Base-by-base conservation (phyloP, 2,329 filamentous ascomycete species). In the Biscogniauxia mediterranea region DNA sequence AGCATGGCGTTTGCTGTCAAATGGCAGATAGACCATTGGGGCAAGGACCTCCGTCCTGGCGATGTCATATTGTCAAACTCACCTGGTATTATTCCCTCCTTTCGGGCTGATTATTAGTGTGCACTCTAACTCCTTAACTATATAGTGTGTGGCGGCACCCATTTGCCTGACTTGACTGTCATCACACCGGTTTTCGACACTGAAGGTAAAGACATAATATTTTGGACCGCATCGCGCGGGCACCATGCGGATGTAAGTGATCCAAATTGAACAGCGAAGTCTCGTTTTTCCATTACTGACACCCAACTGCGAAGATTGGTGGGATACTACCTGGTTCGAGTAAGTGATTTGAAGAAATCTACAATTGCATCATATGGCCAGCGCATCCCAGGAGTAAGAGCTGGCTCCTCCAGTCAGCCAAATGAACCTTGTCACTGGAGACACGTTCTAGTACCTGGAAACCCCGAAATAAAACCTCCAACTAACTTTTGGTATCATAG, bases 161-260 rank as follows among this genome's bases (percentile, higher is more conserved):
- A 61, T 51, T 28, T 61, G 15, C 59, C 59, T 11, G 59, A 61
- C 26, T 17, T 61, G 20, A 61, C 59, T n/a, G 59, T 61, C 3
- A 64, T 68, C 20, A 65, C 61, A 1, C 66, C 66, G 2, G 64
- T 68, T 26, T 68, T 68, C 21, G 62, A 68, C 50, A 42, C 56
- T 1, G 55, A 60, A 23, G 61, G 52, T 0, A 54, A 63, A 7
- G 55, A 62, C 11, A 65, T 67, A 13, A 56, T 58, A 13, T 67
- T 67, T 42, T 67, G 62, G 38, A 60, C 58, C 15, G 65, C 65
- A 1, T 60, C 57, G 3, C 57, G 65, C 9, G 65, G 63, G 11
- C 65, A 67, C 25, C 65, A 67, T 28, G 20, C 52, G 7, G 65
- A 67, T 25, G 65, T 67, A 32, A 13, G 28, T 13, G 7, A 9